These are phyloP conservation scores for Styphnolobium japonicum DNA, from an alignment of 306 rosid genomes.

Conservation along the genomic window DNA sequence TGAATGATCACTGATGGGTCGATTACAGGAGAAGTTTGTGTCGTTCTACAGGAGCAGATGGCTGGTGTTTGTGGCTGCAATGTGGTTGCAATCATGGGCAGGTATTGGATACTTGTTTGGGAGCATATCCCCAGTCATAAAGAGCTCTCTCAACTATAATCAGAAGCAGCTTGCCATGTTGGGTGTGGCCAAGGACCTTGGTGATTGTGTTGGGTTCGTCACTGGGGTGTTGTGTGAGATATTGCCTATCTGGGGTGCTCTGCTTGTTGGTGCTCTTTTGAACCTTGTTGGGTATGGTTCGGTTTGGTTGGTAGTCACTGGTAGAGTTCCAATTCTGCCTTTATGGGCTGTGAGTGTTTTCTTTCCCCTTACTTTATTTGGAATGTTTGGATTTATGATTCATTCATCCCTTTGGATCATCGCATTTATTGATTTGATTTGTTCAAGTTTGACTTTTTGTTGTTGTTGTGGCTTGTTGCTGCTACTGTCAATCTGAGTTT, in stretches of 20 bases:
- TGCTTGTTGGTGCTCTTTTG: slow-evolving; percentile 66
- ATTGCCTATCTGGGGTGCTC: slow-evolving; percentile 70
- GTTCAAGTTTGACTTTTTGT: not conserved
- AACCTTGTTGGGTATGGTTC: slow-evolving; percentile 78
- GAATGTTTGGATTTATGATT: not conserved
- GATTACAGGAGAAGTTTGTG: slow-evolving; percentile 39
- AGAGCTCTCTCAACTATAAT: slow-evolving; percentile 60
- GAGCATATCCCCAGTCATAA: slow-evolving; percentile 79
- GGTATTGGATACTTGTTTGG: slow-evolving; percentile 89
- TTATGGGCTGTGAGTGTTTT: slow-evolving; percentile 75
- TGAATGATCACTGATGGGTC: slow-evolving; percentile 35
- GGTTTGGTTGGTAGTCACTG: slow-evolving; percentile 81
- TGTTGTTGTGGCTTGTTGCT: not conserved
- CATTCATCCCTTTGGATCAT: not conserved
- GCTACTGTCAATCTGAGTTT: slow-evolving; percentile 9
- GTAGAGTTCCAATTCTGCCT: slow-evolving; percentile 53
- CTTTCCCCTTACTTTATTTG: not conserved
- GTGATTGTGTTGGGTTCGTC: slow-evolving; percentile 75
- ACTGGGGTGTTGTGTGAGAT: slow-evolving; percentile 78
- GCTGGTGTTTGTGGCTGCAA: slow-evolving; percentile 92
- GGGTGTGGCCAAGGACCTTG: slow-evolving; percentile 93
- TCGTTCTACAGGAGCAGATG: slow-evolving; percentile 62
- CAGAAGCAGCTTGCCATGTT: slow-evolving; percentile 68
- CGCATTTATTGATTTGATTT: not conserved
- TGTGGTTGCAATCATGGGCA: slow-evolving; percentile 96